These are phyloP conservation scores for Vigna hirtella DNA, from an alignment of 306 rosid genomes.

Conservation along the genomic window DNA sequence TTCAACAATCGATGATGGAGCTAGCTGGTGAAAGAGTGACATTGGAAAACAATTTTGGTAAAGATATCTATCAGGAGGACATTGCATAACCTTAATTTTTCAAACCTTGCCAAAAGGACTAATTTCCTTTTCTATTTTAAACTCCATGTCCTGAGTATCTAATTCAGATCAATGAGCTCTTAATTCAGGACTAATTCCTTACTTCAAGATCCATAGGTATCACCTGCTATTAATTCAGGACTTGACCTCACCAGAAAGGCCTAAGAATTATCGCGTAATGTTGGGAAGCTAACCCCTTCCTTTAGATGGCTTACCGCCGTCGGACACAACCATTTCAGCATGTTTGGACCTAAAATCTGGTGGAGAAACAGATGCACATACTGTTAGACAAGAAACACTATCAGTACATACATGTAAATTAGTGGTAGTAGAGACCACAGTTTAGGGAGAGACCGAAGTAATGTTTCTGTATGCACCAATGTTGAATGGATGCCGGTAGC, in stretches of 20 bases:
- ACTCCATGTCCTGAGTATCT: background rate
- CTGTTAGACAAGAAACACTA: slow-evolving; percentile 21
- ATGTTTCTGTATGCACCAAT: slow-evolving; percentile 71
- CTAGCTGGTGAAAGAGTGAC: slow-evolving; percentile 31
- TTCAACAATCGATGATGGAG: slow-evolving; percentile 17
- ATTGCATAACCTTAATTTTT: slow-evolving; percentile 26
- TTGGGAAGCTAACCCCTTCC: slow-evolving; percentile 76
- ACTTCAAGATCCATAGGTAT: slow-evolving; percentile 28
- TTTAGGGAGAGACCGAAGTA: slow-evolving; percentile 64
- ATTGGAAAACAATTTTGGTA: slow-evolving; percentile 25
- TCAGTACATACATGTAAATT: slow-evolving; percentile 27
- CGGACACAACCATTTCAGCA: slow-evolving; percentile 87
- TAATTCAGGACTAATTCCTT: slow-evolving; percentile 14
- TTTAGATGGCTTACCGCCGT: slow-evolving; percentile 75
- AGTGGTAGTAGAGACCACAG: slow-evolving; percentile 5
- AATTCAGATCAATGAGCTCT: slow-evolving; percentile 38
- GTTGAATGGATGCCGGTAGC: slow-evolving; percentile 71
- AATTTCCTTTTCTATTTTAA: slow-evolving; percentile 17
- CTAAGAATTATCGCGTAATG: slow-evolving; percentile 60
- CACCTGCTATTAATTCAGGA: slow-evolving; percentile 34
- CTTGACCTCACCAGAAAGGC: slow-evolving; percentile 22
- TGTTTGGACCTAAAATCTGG: slow-evolving; percentile 85
- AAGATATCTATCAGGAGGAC: slow-evolving; percentile 13
- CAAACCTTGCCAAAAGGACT: slow-evolving; percentile 34
- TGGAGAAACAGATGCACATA: slow-evolving; percentile 38